A percentile compares a stretch with the other conserved stretches of the same genome.
These are phyloP conservation scores for Nymphaea colorata DNA, from an alignment of 164 flowering plant genomes.

Conservation along the genomic window DNA sequence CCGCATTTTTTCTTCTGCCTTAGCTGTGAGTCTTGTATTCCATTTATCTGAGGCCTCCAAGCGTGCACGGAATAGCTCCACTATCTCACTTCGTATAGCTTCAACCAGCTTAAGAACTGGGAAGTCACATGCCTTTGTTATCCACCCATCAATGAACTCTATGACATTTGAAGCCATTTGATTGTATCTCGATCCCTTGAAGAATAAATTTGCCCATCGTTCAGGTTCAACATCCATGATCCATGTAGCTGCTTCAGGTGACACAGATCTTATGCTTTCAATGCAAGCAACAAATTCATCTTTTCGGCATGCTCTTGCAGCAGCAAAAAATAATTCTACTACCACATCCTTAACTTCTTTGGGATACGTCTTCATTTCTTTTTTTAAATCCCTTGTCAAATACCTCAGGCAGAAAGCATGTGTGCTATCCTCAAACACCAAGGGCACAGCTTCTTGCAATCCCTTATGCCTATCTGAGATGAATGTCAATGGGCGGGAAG, in stretches of 20 bases:
- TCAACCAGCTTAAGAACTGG: conserved; percentile 71
- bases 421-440: conserved; percentile 37
- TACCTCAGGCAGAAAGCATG: conserved; percentile 39
- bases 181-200: conserved; percentile 53
- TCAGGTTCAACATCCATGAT: conserved; percentile 47
- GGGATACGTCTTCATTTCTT: conserved; percentile 50
- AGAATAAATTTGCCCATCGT: conserved; percentile 72
- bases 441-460: conserved; percentile 22
- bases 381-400: conserved; percentile 32
- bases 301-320: conserved; percentile 44
- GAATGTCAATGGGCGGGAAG: conserved; percentile 35
- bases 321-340: conserved; percentile 51
- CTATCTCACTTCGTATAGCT: conserved; percentile 43
- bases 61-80: conserved; percentile 43
- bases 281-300: conserved; percentile 34
- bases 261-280: conserved; percentile 47
- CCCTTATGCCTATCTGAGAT: conserved; percentile 45
- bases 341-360: conserved; percentile 51
- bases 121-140: conserved; percentile 46
- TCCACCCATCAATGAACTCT: conserved; percentile 49
- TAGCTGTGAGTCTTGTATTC: conserved; percentile 48
- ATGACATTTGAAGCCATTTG: conserved; percentile 50
- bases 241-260: conserved; percentile 63
- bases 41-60: conserved; percentile 37
- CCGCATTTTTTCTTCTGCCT: conserved; percentile 53